Percentiles rank a stretch among this genome's conserved stretches.
phyloP scores from a whole-genome alignment of 1,284 basidiomycete species.

The Ustilago trichophora region DNA sequence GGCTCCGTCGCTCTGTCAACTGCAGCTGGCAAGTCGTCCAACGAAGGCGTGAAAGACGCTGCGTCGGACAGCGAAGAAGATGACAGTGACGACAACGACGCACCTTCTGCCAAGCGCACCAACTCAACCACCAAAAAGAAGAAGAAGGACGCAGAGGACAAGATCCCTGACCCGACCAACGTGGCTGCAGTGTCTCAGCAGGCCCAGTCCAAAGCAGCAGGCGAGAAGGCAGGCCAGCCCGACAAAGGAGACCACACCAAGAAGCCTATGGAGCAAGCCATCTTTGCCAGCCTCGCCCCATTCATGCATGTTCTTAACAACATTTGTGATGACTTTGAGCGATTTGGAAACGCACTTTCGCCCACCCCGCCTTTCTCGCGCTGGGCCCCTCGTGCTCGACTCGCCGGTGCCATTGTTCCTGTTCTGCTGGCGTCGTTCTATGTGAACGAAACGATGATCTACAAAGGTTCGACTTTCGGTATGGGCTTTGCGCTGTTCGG shows the following conservation, averaged over 20 bases:
- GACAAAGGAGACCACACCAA: constrained; percentile 65
- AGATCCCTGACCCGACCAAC: constrained; percentile 66
- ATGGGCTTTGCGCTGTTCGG: constrained; percentile 72
- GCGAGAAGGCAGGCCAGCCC: constrained; percentile 48
- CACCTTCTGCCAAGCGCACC: constrained; percentile 15
- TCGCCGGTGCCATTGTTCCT: constrained; percentile 65
- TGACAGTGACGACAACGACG: constrained; percentile 12
- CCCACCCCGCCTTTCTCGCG: constrained; percentile 68
- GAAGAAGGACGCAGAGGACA: constrained; percentile 34
- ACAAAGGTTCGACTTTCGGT: constrained; percentile 68
- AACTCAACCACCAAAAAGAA: constrained; percentile 14
- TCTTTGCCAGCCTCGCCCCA: constrained; percentile 66
- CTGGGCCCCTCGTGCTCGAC: constrained; percentile 57
- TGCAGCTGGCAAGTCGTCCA: constrained; percentile 67
- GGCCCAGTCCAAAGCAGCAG: constrained; percentile 65
- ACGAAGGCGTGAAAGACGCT: constrained; percentile 7
- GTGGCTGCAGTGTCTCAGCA: constrained; percentile 61
- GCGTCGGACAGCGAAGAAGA: constrained; percentile 17
- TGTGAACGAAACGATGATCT: constrained; percentile 69
- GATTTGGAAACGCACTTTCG: constrained; percentile 68
- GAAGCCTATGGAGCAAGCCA: constrained; percentile 57
- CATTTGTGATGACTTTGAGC: constrained; percentile 65
- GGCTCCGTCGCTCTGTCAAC: constrained; percentile 68
- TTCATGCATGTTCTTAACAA: constrained; percentile 72
- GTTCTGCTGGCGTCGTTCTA: constrained; percentile 68